Base-by-base conservation (phyloP, 2,329 filamentous ascomycete species). In the Botrytis deweyae region DNA sequence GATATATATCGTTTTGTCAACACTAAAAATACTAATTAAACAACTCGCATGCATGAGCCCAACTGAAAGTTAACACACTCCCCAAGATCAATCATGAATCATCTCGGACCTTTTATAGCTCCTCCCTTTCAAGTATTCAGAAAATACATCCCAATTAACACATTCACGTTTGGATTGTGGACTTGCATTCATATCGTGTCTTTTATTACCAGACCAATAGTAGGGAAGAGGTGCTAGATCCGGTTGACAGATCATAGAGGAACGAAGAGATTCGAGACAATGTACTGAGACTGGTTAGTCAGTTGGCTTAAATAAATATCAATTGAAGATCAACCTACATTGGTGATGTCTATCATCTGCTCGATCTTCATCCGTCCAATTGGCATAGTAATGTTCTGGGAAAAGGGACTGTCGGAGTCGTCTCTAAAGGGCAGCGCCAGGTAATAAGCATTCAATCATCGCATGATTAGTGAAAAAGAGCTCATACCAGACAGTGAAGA, bases 161-260 rank as follows among this genome's bases (percentile, higher is more conserved):
- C 70, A 72, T 44, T 67, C 62, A 29, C 70, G 61, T 46, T 59
- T 72, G 12, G 63, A 65, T 42, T 72, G 36, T 1, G 70, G 70
- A 38, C 70, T 72, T 44, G 44, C 70, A 16, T 72, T 72, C 70
- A 72, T 72, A 2, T 67, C 61, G 16, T 72, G 70, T 33, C 36
- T 52, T 20, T 7, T 16, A 14, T 72, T 72, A 33, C 70, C 61
- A 42, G 70, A 72, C 70, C 70, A 72, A 40, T 72, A 72, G 38
- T 67, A 72, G 14, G 70, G 70, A 7, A 72, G 70, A 2, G 70
- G 70, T 42, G 70, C 70, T 20, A 72, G 61, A 29, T 72, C 70
- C 8, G 70, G 70, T 36, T 72, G 70, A n/a, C 70, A 72, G 62
- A 72, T 67, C 38, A 72, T 72, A 22, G 70, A 72, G 40, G 62